Conservation (phyloP, 2,329 filamentous ascomycete species). For the Pyrenophora tritici-repentis region DNA sequence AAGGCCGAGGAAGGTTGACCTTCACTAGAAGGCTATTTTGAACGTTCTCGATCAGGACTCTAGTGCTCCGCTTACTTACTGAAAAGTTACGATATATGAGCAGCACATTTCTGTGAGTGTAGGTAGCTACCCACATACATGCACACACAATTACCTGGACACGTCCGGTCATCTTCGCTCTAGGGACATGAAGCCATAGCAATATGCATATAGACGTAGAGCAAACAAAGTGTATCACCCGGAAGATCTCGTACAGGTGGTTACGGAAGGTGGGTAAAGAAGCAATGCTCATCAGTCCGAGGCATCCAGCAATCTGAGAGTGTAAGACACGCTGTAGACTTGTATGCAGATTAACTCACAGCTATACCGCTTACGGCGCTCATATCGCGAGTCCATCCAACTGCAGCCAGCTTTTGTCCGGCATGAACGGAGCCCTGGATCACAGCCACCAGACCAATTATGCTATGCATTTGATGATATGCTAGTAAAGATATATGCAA, state of each 20-base stretch:
- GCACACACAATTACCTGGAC: slow-evolving; percentile 5
- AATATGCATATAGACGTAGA: slow-evolving; percentile 15
- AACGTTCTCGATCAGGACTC: slow-evolving; percentile 11
- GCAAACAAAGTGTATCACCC: slow-evolving; percentile 9
- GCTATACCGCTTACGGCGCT: background rate
- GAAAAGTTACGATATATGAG: slow-evolving; percentile 22
- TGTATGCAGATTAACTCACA: background rate
- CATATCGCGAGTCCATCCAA: background rate
- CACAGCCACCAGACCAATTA: slow-evolving; percentile 8
- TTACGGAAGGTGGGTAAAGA: slow-evolving; percentile 5
- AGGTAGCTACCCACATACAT: slow-evolving; percentile 14
- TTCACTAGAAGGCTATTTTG: slow-evolving; percentile 13
- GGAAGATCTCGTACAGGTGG: slow-evolving; percentile 11
- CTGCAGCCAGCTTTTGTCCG: slow-evolving; percentile 1
- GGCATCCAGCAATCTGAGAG: background rate
- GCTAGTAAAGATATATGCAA: slow-evolving; percentile 11
- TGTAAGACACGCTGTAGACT: background rate
- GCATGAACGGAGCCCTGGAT: slow-evolving; percentile 11
- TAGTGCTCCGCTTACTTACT: slow-evolving; percentile 12
- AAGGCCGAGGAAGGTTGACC: slow-evolving; percentile 13
- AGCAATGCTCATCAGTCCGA: slow-evolving; percentile 7
- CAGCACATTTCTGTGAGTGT: slow-evolving; percentile 11
- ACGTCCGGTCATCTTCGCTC: background rate
- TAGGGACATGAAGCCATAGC: slow-evolving; percentile 14
- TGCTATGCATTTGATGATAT: slow-evolving; percentile 4